A percentile compares a stretch with the other conserved stretches of the same genome.
phyloP scores from a whole-genome alignment of 495 filamentous ascomycete genomes.

The Pseudevernia furfuracea region DNA sequence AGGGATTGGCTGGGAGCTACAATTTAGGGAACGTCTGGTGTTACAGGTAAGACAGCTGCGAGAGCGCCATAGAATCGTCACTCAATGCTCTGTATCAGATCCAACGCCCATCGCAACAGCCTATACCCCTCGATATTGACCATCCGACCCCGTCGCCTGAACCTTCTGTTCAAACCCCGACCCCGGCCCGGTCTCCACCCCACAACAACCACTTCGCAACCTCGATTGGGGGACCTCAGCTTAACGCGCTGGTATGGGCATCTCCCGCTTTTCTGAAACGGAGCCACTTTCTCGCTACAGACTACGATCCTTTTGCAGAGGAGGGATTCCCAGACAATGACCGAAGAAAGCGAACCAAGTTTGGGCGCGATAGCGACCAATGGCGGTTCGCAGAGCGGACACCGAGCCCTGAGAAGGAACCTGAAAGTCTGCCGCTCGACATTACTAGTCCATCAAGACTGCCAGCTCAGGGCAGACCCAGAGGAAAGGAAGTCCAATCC shows the following conservation, averaged over 20 bases:
- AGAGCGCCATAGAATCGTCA: background rate
- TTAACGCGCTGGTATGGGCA: conserved; percentile 42
- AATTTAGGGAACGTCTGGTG: conserved; percentile 48
- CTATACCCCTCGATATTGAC: conserved; percentile 43
- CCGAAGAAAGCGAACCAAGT: conserved; percentile 64
- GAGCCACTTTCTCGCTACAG: conserved; percentile 48
- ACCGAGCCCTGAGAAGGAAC: conserved; percentile 53
- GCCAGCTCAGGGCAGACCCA: background rate
- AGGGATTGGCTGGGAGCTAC: conserved; percentile 67
- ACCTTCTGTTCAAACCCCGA: conserved; percentile 11
- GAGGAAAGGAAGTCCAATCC: background rate
- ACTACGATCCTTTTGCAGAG: conserved; percentile 61
- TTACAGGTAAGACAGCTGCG: conserved; percentile 45
- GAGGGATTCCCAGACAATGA: conserved; percentile 55
- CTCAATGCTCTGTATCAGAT: conserved; percentile 27
- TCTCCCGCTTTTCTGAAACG: conserved; percentile 74
- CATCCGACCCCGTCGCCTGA: conserved; percentile 30
- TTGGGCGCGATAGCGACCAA: conserved; percentile 55
- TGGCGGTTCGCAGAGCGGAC: conserved; percentile 68
- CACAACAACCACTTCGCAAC: conserved; percentile 8
- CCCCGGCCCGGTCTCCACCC: conserved; percentile 14
- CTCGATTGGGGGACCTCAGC: conserved; percentile 4
- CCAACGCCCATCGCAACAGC: conserved; percentile 29
- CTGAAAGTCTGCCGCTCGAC: conserved; percentile 33
- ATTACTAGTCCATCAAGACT: conserved; percentile 18